phyloP scores from a whole-genome alignment of 78 protist genomes.

The Dictyostelium capitatum region DNA sequence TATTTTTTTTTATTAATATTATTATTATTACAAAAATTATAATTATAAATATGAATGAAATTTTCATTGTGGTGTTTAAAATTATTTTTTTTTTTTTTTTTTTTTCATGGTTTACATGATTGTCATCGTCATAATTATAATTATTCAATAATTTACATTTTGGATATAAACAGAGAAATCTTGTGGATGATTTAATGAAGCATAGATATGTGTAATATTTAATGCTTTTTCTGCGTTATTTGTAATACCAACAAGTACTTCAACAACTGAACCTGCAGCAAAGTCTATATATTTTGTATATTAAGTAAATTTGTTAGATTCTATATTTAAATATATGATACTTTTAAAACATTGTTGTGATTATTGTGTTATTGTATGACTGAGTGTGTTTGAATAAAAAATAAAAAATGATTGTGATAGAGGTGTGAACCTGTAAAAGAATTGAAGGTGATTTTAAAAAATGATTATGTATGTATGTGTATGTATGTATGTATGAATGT shows the following conservation, averaged over 20 bases:
- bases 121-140: neutral
- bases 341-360: neutral
- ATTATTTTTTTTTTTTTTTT: neutral
- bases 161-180: slow-evolving; percentile 50
- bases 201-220: slow-evolving; percentile 48
- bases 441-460: too few relatives aligned
- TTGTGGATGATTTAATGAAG: slow-evolving; percentile 79
- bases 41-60: neutral
- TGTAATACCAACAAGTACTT: slow-evolving; percentile 71
- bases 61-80: neutral
- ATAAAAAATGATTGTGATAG: too few relatives aligned
- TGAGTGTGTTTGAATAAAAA: too few relatives aligned
- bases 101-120: neutral
- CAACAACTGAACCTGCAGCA: slow-evolving; percentile 78
- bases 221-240: slow-evolving; percentile 44
- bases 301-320: neutral
- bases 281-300: slow-evolving; percentile 23
- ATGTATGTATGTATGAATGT: too few relatives aligned
- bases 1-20: too few relatives aligned
- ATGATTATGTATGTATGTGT: neutral
- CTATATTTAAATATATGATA: neutral
- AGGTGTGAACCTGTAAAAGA: too few relatives aligned
- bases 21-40: neutral
- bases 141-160: slow-evolving; percentile 15
- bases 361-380: neutral